Percentiles rank a stretch among this genome's conserved stretches.
phyloP scores from a whole-genome alignment of 2,329 filamentous ascomycete genomes.

The Neoarthrinium moseri region DNA sequence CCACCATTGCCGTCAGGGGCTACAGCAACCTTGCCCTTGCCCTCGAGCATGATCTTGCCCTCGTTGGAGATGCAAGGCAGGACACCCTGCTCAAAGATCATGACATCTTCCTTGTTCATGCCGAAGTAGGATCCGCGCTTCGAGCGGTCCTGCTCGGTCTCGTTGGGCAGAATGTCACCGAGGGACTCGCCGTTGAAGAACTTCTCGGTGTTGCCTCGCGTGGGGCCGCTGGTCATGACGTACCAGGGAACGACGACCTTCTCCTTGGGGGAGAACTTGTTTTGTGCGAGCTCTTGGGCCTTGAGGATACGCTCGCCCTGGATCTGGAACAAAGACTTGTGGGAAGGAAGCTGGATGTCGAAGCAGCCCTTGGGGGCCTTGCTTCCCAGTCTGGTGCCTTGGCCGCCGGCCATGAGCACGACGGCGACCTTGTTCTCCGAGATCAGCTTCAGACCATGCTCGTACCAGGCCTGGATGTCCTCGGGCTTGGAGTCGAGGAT shows the following conservation, averaged over 20 bases:
- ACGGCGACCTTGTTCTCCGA: constrained; percentile 76
- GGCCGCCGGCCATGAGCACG: constrained; percentile 94
- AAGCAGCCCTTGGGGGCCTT: constrained; percentile 97
- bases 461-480: constrained; percentile 83
- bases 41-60: constrained; percentile 93
- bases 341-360: constrained; percentile 88
- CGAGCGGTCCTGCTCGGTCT: constrained; percentile 60
- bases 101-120: constrained; percentile 77
- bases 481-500: constrained; percentile 83
- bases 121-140: constrained; percentile 69
- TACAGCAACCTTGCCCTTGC: constrained; percentile 86
- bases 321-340: constrained; percentile 96
- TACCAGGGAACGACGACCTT: constrained; percentile 87
- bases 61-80: constrained; percentile 96
- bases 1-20: constrained; percentile 97
- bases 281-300: constrained; percentile 76
- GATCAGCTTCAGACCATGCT: constrained; percentile 77
- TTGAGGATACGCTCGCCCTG: constrained; percentile 92
- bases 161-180: constrained; percentile 28
- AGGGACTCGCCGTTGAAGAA: constrained; percentile 62
- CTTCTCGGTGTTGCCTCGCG: constrained; percentile 83
- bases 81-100: constrained; percentile 95
- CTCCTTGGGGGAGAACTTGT: constrained; percentile 58
- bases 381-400: constrained; percentile 92
- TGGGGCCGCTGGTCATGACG: constrained; percentile 98